phyloP scores from a whole-genome alignment of 2,329 filamentous ascomycete species.

The Ophiostoma angusticollis region DNA sequence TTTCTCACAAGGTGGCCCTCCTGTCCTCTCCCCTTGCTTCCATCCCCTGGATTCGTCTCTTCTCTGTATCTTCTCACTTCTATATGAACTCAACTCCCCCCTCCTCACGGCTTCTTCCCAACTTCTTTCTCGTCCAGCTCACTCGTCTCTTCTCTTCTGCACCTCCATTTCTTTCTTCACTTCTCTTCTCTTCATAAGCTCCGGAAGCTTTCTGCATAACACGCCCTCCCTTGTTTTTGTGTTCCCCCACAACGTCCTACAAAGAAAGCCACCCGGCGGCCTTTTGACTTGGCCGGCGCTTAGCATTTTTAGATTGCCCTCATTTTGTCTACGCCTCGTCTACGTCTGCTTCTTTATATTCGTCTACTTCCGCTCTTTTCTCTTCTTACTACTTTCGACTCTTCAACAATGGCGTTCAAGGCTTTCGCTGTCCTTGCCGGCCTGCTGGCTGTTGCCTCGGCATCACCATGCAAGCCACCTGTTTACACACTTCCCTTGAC shows the following conservation, averaged over 20 bases:
- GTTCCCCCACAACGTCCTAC: constrained; percentile 2
- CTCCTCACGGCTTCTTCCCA: too few species aligned
- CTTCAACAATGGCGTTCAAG: constrained; percentile 7
- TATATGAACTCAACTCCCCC: too few species aligned
- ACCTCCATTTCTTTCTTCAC: constrained; percentile 1
- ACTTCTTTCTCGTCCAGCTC: neutral
- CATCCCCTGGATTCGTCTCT: too few species aligned
- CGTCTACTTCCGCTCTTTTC: neutral
- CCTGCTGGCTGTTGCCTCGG: constrained; percentile 11
- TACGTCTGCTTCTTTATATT: constrained; percentile 1
- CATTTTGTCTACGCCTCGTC: constrained; percentile 3
- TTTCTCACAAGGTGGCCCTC: too few species aligned
- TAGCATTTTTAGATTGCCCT: constrained; percentile 6
- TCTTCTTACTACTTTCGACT: neutral
- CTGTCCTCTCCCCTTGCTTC: too few species aligned
- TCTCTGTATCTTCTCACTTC: too few species aligned
- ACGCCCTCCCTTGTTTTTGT: constrained; percentile 3
- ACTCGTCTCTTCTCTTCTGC: neutral
- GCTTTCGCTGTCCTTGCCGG: constrained; percentile 7
- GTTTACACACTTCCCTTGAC: constrained; percentile 15
- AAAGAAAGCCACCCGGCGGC: too few species aligned
- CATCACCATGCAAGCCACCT: constrained; percentile 12
- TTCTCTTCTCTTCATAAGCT: too few species aligned
- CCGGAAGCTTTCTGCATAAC: constrained; percentile 2
- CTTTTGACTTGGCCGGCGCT: constrained; percentile 8